phyloP scores from a whole-genome alignment of 257 asterid species.

The Osmanthus fragrans region DNA sequence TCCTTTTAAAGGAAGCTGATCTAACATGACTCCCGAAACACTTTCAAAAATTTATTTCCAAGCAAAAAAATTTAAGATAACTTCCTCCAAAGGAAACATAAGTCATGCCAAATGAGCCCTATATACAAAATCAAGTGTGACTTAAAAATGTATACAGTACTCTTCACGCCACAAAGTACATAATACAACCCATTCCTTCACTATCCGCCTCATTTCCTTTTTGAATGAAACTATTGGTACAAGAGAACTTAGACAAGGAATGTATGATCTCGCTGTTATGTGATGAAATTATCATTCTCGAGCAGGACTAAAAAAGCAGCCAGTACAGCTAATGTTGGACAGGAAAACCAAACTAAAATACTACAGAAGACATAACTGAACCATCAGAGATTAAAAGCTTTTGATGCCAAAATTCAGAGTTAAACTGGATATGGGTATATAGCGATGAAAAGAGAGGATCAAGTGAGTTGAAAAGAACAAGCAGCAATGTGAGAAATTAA shows the following conservation, averaged over 20 bases:
- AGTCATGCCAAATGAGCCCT: too few relatives aligned
- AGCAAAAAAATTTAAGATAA: too few relatives aligned
- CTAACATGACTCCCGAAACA: too few relatives aligned
- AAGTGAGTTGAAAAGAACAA: constrained; percentile 13
- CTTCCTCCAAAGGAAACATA: too few relatives aligned
- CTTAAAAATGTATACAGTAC: too few relatives aligned
- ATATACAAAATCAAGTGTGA: too few relatives aligned
- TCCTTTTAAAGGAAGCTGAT: too few relatives aligned
- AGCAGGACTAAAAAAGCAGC: neutral
- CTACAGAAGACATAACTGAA: constrained; percentile 9
- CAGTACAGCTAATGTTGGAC: neutral
- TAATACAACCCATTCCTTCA: too few relatives aligned
- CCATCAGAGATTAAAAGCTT: constrained; percentile 20
- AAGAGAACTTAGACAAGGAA: neutral
- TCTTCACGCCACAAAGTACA: too few relatives aligned
- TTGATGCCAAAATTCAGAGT: constrained; percentile 30
- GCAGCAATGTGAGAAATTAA: constrained; percentile 20
- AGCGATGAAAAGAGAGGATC: neutral
- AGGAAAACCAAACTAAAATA: constrained; percentile 3
- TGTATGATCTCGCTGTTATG: neutral
- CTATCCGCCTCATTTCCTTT: neutral
- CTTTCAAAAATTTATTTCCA: too few relatives aligned
- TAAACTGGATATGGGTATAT: constrained; percentile 24
- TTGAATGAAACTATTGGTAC: neutral
- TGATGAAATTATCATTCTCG: neutral